Evolutionary conservation across 2,329 filamentous ascomycete genomes (phyloP).

Genomic region (Colletotrichum horii): DNA sequence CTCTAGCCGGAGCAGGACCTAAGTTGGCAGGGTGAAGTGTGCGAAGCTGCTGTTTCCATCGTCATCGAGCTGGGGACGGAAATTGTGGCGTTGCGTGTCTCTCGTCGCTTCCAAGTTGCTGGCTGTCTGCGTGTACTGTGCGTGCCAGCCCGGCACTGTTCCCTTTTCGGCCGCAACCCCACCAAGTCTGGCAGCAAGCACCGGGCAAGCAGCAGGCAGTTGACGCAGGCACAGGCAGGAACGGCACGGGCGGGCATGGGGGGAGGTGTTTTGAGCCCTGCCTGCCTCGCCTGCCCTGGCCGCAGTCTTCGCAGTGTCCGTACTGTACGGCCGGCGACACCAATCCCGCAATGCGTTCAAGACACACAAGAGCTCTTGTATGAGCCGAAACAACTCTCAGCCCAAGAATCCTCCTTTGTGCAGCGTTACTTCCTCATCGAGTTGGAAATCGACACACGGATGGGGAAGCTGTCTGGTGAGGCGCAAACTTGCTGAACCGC

Average conservation of each 20-base stretch:
- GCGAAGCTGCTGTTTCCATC: slow-evolving; percentile 4
- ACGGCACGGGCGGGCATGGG: background rate
- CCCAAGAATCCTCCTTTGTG: background rate
- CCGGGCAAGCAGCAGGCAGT: background rate
- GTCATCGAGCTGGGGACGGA: slow-evolving; percentile 21
- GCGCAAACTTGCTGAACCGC: background rate
- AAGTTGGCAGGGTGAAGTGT: slow-evolving; percentile 1
- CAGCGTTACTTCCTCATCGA: background rate
- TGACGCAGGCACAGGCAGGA: slow-evolving; percentile 13
- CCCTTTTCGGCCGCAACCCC: background rate
- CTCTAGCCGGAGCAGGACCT: background rate
- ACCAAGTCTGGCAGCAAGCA: background rate
- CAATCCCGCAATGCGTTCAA: background rate
- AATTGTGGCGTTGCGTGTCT: slow-evolving; percentile 20
- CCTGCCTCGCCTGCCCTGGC: background rate
- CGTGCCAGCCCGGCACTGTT: background rate
- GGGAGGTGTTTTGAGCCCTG: background rate
- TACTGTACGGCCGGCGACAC: background rate
- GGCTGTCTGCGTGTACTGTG: background rate
- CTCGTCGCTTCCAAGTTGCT: background rate
- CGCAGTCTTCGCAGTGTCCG: background rate
- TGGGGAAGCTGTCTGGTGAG: background rate
- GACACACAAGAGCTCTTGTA: background rate
- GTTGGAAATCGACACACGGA: background rate
- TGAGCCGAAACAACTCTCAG: slow-evolving; percentile 1